Percentiles rank a stretch among this genome's conserved stretches.
These are phyloP conservation scores for Alternaria incomplexa DNA, from an alignment of 2,329 filamentous ascomycete species.

Conservation along the genomic window DNA sequence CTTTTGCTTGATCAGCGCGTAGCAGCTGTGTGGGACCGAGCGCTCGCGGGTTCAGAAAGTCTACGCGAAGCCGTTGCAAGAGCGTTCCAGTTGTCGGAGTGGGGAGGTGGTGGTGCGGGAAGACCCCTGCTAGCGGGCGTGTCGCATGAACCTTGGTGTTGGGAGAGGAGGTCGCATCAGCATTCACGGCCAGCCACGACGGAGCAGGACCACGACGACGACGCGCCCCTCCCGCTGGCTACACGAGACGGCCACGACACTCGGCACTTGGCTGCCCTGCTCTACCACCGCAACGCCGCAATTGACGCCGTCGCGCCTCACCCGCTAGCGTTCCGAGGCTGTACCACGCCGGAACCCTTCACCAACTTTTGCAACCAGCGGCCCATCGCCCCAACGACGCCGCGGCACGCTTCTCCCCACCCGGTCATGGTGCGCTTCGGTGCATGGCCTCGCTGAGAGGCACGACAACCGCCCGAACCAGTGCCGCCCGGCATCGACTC, in stretches of 20 bases:
- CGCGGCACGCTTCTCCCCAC: slow-evolving; percentile 7
- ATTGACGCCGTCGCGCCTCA: slow-evolving; percentile 4
- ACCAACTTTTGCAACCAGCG: slow-evolving; percentile 11
- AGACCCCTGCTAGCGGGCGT: slow-evolving; percentile 11
- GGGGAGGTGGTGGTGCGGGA: slow-evolving; percentile 11
- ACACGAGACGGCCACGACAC: slow-evolving; percentile 1
- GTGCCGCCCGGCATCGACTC: slow-evolving; percentile 3
- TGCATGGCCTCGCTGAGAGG: slow-evolving; percentile 46
- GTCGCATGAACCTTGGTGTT: slow-evolving; percentile 18
- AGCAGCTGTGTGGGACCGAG: background rate
- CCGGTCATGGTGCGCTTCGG: slow-evolving; percentile 35
- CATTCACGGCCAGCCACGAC: background rate
- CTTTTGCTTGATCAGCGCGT: background rate
- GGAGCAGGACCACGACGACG: background rate
- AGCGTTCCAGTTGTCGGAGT: slow-evolving; percentile 13
- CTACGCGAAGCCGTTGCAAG: slow-evolving; percentile 15
- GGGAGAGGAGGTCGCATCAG: slow-evolving; percentile 10
- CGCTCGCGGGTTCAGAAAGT: background rate
- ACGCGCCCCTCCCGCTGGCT: background rate
- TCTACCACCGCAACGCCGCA: background rate
- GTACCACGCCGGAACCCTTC: slow-evolving; percentile 33
- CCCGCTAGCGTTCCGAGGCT: slow-evolving; percentile 13
- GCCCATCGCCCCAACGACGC: slow-evolving; percentile 6
- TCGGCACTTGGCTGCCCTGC: background rate
- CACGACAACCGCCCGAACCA: slow-evolving; percentile 10